phyloP scores from a whole-genome alignment of 1,284 basidiomycete genomes.

The Sporisorium reilianum region DNA sequence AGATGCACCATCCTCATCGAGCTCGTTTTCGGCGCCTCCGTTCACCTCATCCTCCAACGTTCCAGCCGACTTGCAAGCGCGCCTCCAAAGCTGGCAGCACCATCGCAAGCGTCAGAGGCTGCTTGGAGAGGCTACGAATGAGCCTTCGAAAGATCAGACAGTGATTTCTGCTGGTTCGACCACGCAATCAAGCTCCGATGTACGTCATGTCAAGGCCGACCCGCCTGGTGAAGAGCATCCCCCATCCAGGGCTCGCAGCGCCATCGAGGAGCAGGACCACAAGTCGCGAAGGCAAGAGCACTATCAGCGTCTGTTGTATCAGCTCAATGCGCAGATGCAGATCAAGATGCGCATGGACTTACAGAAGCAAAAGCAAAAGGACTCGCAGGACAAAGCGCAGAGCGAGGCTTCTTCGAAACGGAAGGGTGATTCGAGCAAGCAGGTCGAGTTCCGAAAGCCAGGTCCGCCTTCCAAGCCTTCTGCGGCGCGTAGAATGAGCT shows the following conservation, averaged over 20 bases:
- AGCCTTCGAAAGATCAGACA: background rate
- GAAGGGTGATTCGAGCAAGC: background rate
- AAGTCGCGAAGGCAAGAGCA: conserved; percentile 29
- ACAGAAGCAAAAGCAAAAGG: conserved; percentile 30
- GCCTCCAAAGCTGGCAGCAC: conserved; percentile 19
- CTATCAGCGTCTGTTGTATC: conserved; percentile 25
- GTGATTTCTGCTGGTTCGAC: background rate
- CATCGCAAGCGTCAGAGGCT: conserved; percentile 23
- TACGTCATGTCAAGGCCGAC: background rate
- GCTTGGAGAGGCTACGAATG: background rate
- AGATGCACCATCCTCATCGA: background rate
- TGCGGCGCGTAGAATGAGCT: background rate
- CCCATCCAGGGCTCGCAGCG: conserved; percentile 6
- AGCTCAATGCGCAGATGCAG: conserved; percentile 31
- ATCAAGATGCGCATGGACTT: conserved; percentile 26
- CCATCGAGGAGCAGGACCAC: conserved; percentile 17
- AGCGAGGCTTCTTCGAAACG: background rate
- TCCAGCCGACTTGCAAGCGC: conserved; percentile 21
- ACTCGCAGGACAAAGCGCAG: conserved; percentile 9
- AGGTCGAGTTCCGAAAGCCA: conserved; percentile 4
- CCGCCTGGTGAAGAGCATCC: background rate
- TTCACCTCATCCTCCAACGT: conserved; percentile 3
- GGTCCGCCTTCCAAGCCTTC: conserved; percentile 5
- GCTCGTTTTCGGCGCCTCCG: background rate
- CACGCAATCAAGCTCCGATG: background rate